Percentiles rank a stretch among this genome's conserved stretches.
These are phyloP conservation scores for Aspergillus carbonarius DNA, from an alignment of 2,329 filamentous ascomycete genomes.

Conservation along the genomic window DNA sequence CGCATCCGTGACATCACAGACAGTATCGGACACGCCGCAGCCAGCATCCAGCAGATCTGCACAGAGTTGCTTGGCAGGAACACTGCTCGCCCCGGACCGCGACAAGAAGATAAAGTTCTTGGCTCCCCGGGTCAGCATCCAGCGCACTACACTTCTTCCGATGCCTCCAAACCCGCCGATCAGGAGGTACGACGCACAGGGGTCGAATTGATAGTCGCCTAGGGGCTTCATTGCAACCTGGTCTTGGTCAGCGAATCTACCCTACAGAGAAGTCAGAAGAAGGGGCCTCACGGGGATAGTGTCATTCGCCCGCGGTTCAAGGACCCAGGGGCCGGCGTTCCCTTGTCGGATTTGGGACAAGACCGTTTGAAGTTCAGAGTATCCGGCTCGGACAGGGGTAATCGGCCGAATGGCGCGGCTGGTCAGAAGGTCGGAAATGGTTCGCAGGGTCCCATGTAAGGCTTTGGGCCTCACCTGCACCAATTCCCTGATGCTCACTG, in stretches of 20 bases:
- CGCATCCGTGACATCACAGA: conserved; percentile 21
- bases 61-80: background rate
- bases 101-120: conserved; percentile 13
- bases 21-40: background rate
- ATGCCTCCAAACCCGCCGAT: conserved; percentile 18
- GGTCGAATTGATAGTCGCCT: background rate
- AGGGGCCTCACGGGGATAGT: background rate
- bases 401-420: background rate
- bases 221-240: background rate
- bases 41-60: conserved; percentile 6
- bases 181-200: conserved; percentile 14
- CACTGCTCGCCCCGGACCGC: conserved; percentile 5
- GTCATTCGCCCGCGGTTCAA: background rate
- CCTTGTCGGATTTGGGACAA: background rate
- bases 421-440: background rate
- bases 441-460: background rate
- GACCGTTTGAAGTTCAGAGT: background rate
- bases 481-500: background rate
- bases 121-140: conserved; percentile 12
- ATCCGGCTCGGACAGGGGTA: background rate
- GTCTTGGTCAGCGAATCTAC: background rate
- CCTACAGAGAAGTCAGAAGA: background rate
- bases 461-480: background rate
- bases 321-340: background rate
- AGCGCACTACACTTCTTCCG: conserved; percentile 9